These are phyloP conservation scores for Lotmaria passim DNA, from an alignment of 208 protist genomes.

Conservation along the genomic window DNA sequence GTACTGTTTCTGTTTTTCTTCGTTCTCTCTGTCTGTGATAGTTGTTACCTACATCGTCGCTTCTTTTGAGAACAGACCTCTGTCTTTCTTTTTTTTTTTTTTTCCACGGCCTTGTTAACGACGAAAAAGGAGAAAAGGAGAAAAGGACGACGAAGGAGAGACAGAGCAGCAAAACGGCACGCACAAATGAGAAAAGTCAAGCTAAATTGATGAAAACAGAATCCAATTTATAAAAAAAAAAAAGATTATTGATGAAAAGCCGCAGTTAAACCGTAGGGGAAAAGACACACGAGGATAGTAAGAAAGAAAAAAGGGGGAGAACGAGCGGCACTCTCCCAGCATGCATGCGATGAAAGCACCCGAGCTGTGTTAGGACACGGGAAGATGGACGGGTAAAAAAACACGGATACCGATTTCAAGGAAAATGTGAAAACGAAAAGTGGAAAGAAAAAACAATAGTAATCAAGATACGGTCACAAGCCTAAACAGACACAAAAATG, in stretches of 20 bases:
- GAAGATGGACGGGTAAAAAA: no score
- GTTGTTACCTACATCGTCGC: no score
- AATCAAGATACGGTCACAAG: no score
- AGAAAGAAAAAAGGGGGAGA: slow-evolving; percentile 13
- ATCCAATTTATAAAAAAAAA: slow-evolving; percentile 10
- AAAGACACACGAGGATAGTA: slow-evolving; percentile 5
- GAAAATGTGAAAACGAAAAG: slow-evolving; percentile 12
- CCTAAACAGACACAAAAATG: no score
- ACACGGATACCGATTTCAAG: no score
- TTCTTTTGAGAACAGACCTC: no score
- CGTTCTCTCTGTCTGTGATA: background rate
- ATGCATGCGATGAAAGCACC: no score
- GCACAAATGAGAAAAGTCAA: background rate
- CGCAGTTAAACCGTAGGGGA: background rate
- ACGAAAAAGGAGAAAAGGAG: background rate
- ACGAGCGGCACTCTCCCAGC: no score
- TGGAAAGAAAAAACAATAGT: slow-evolving; percentile 17
- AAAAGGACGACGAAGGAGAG: background rate
- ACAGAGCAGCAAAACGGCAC: no score
- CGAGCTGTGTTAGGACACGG: no score
- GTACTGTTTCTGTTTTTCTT: background rate
- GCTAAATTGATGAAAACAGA: background rate
- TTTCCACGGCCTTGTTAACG: background rate
- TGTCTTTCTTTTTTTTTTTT: slow-evolving; percentile 2
- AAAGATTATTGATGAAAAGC: slow-evolving; percentile 15